phyloP scores from a whole-genome alignment of 2,329 filamentous ascomycete species.

The Dothiorella sarmentorum region DNA sequence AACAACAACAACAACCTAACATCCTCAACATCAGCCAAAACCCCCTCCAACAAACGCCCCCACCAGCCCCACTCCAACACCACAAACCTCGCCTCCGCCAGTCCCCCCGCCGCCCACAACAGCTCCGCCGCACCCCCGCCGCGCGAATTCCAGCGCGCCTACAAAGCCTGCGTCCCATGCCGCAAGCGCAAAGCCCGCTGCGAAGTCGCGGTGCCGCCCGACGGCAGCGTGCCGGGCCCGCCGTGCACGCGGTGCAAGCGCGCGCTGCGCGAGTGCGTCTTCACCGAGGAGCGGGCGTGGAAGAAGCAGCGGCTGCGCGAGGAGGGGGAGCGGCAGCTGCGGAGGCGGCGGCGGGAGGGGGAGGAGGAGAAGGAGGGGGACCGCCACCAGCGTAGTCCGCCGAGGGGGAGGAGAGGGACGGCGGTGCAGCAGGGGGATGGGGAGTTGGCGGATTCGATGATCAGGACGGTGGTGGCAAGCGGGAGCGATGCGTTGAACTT shows the following conservation, averaged over 20 bases:
- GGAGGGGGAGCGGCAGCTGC: conserved; percentile 34
- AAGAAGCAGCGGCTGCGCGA: conserved; percentile 21
- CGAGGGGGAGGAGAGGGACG: conserved; percentile 20
- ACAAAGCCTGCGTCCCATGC: conserved; percentile 54
- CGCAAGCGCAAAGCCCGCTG: conserved; percentile 53
- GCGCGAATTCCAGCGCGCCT: conserved; percentile 47
- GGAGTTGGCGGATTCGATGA: conserved; percentile 40
- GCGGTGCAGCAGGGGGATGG: neutral
- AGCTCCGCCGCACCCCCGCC: neutral
- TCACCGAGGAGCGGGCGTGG: conserved; percentile 39
- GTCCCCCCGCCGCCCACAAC: neutral
- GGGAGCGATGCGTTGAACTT: conserved; percentile 53
- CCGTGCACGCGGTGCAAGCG: conserved; percentile 49
- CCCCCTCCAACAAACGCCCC: neutral
- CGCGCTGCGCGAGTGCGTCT: conserved; percentile 50
- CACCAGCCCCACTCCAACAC: neutral
- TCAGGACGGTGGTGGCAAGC: conserved; percentile 51
- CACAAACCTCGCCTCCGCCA: neutral
- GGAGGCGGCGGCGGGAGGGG: conserved; percentile 24
- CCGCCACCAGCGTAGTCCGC: neutral
- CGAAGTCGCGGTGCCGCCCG: conserved; percentile 39
- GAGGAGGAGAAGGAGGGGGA: neutral
- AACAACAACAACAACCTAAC: neutral
- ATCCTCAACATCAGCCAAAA: neutral
- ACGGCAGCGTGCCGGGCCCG: conserved; percentile 40